Evolutionary conservation across 768 basidiomycete species (phyloP).

Genomic region (Nidularia sp.): DNA sequence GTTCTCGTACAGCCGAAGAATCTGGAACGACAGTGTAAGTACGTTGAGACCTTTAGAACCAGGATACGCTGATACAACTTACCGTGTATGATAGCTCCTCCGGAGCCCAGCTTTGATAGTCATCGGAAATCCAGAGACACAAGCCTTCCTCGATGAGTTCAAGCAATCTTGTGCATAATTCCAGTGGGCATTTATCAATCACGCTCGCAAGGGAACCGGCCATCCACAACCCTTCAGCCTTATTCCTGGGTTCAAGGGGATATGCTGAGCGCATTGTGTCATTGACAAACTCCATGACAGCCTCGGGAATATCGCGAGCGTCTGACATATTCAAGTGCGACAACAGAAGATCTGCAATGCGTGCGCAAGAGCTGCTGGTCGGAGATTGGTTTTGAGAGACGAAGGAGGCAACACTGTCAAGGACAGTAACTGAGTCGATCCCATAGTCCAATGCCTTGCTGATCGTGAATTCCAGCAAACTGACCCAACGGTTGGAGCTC

Average conservation of each 20-base stretch:
- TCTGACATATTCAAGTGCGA: slow-evolving; percentile 48
- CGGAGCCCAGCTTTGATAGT: slow-evolving; percentile 39
- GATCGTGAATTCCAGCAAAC: slow-evolving; percentile 45
- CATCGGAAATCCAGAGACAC: slow-evolving; percentile 62
- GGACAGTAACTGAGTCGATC: slow-evolving; percentile 42
- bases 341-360: slow-evolving; percentile 60
- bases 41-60: background rate
- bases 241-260: slow-evolving; percentile 56
- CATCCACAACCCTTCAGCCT: slow-evolving; percentile 58
- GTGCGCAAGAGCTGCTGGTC: slow-evolving; percentile 37
- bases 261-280: slow-evolving; percentile 59
- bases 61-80: slow-evolving; percentile 14
- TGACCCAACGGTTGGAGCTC: slow-evolving; percentile 59
- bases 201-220: slow-evolving; percentile 48
- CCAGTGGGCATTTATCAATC: slow-evolving; percentile 53
- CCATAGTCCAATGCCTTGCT: slow-evolving; percentile 61
- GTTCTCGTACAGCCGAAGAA: slow-evolving; percentile 62
- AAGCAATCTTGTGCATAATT: slow-evolving; percentile 40
- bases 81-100: slow-evolving; percentile 62
- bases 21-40: slow-evolving; percentile 24
- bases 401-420: slow-evolving; percentile 51
- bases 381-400: slow-evolving; percentile 37
- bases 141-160: slow-evolving; percentile 51
- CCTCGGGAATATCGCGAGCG: slow-evolving; percentile 46
- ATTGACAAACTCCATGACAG: slow-evolving; percentile 56